phyloP scores from a whole-genome alignment of 352 stramenopile genomes.

The Pythium rishiriense region DNA sequence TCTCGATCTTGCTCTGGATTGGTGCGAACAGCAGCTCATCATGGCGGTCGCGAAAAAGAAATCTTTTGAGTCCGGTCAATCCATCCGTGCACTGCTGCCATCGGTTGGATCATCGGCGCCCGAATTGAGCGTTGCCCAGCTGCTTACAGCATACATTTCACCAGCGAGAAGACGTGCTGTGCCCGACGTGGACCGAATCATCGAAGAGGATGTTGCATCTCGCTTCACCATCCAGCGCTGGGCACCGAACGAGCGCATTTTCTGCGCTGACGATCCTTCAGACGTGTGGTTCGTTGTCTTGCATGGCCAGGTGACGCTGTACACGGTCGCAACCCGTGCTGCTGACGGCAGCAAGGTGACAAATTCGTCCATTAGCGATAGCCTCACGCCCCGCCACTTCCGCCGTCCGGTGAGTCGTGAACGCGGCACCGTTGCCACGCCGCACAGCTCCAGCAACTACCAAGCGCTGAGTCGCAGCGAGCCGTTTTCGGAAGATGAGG shows the following conservation, averaged over 20 bases:
- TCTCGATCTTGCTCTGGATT: constrained; percentile 57
- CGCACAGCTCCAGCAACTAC: constrained; percentile 2
- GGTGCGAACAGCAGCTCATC: constrained; percentile 68
- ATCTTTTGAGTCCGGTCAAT: constrained; percentile 38
- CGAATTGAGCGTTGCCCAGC: constrained; percentile 40
- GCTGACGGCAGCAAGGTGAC: constrained; percentile 8
- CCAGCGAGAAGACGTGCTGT: constrained; percentile 19
- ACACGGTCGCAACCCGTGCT: constrained; percentile 24
- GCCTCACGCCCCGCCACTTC: constrained; percentile 21
- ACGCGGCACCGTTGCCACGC: not conserved
- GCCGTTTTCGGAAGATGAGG: constrained; percentile 20
- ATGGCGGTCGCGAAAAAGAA: constrained; percentile 36
- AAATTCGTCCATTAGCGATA: constrained; percentile 19
- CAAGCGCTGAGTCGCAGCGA: constrained; percentile 7
- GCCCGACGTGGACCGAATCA: constrained; percentile 18
- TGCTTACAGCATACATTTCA: constrained; percentile 48
- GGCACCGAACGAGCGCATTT: constrained; percentile 34
- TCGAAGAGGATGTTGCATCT: constrained; percentile 37
- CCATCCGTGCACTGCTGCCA: constrained; percentile 25
- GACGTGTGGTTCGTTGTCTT: constrained; percentile 56
- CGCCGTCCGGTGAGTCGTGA: constrained; percentile 11
- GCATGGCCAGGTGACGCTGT: constrained; percentile 49
- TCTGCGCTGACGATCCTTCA: constrained; percentile 39
- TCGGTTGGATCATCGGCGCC: constrained; percentile 20
- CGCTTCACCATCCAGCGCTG: constrained; percentile 42